Evolutionary conservation across 192 early-diverging fungal species (phyloP), one percentile per base, ranked within the genome.

Genomic region (Anaeromyces robustus): DNA sequence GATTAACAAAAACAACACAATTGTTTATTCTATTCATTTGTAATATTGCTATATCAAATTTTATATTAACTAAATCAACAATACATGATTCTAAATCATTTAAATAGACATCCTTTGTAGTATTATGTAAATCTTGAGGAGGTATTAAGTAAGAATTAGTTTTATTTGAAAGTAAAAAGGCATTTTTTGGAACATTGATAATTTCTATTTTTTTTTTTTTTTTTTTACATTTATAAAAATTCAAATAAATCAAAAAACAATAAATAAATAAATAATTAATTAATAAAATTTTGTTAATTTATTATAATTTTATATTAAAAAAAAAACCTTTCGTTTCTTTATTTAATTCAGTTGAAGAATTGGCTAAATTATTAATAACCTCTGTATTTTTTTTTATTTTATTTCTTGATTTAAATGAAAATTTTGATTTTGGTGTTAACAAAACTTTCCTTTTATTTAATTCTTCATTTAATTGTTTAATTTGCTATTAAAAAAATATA

Each of bases 11-110:
- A 29, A 97, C 84, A 13, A 97, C 41, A 30, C 91, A 92, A 77
- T 87, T 83, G 19, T 86, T 80, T n/a, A 96, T 78, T 78, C 92
- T 87, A 80, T 91, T 90, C 83, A 93, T 91, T 83, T 97, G 93
- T 30, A 97, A 83, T 2, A 95, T 94, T 7, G 92, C 89, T 19
- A 95, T 41, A 12, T 84, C 81, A 4, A 84, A 80, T 78, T 83
- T 82, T 7, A 84, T 80, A 13, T 84, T 84, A 3, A 90, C 86
- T 39, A 96, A 83, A 77, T 92, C 89, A 7, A 97, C 82, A 3
- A 95, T 83, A 82, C 93, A 93, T 39, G 87, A 78, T 16, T 83
- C 80, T 17, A 95, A 78, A 82, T 91, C 87, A 2, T 85, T 83
- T 39, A 94, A 77, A 22, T 89, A 86, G 18, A 93, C 88, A 85